Percentiles rank a stretch among this genome's conserved stretches.
These are phyloP conservation scores for Talaromyces atroroseus DNA, from an alignment of 2,329 filamentous ascomycete genomes.

Conservation along the genomic window DNA sequence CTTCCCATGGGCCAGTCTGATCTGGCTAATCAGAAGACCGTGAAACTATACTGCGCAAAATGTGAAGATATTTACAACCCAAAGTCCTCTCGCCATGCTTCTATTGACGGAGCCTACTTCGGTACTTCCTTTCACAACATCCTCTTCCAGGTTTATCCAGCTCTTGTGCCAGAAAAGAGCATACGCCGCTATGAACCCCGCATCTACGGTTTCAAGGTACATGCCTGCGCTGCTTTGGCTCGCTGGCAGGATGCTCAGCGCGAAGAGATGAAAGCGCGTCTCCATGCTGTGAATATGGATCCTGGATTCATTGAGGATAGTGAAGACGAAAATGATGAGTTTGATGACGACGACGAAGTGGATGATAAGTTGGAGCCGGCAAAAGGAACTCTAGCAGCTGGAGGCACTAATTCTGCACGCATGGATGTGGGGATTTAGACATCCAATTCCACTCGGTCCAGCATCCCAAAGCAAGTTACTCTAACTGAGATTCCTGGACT, in stretches of 20 bases:
- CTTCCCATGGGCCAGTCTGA: conserved; percentile 94
- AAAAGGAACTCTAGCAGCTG: conserved; percentile 22
- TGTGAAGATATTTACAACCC: conserved; percentile 99
- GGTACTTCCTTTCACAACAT: conserved; percentile 98
- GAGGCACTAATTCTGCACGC: conserved; percentile 29
- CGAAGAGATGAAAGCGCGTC: conserved; percentile 72
- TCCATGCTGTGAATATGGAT: conserved; percentile 65
- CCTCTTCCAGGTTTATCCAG: conserved; percentile 95
- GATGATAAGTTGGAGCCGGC: conserved; percentile 14
- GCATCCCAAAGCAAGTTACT: neutral
- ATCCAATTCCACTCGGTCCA: neutral
- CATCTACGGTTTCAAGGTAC: conserved; percentile 93
- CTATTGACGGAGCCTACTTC: conserved; percentile 97
- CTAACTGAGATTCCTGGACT: neutral
- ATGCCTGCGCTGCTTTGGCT: conserved; percentile 78
- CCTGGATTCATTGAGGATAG: conserved; percentile 70
- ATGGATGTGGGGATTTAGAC: conserved; percentile 30
- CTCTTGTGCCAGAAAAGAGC: conserved; percentile 80
- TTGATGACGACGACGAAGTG: conserved; percentile 42
- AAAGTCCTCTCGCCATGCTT: conserved; percentile 90
- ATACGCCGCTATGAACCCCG: conserved; percentile 80
- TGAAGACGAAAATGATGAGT: conserved; percentile 53
- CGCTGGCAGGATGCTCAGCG: conserved; percentile 83
- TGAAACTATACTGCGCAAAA: conserved; percentile 94
- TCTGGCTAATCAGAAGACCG: conserved; percentile 76